Evolutionary conservation across 2,329 filamentous ascomycete species (phyloP).

Genomic region (Aspergillus phoenicis): DNA sequence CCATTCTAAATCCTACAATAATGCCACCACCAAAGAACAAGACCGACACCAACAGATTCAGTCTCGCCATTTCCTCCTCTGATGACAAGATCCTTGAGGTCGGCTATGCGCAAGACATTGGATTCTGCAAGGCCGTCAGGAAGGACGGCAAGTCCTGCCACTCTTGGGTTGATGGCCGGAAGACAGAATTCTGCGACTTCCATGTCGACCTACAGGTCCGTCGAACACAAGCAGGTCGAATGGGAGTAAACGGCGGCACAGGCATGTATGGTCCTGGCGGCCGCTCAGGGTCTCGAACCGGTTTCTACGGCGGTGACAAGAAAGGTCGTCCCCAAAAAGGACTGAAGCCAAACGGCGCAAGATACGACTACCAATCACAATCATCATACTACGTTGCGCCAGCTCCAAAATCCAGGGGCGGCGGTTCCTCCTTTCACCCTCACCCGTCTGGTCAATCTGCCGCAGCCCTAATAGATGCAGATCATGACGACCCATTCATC

Average conservation of each 20-base stretch:
- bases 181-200: conserved; percentile 89
- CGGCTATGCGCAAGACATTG: conserved; percentile 79
- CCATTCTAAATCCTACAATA: conserved; percentile 86
- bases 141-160: conserved; percentile 81
- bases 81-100: conserved; percentile 90
- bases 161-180: conserved; percentile 82
- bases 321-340: conserved; percentile 25
- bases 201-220: conserved; percentile 82
- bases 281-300: conserved; percentile 46
- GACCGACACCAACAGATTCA: conserved; percentile 80
- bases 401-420: conserved; percentile 26
- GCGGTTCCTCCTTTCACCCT: conserved; percentile 26
- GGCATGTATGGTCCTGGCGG: conserved; percentile 50
- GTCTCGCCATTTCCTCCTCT: conserved; percentile 79
- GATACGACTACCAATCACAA: conserved; percentile 45
- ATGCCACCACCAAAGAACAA: conserved; percentile 81
- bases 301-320: conserved; percentile 35
- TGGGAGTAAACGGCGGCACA: conserved; percentile 76
- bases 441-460: conserved; percentile 35
- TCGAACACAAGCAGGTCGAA: conserved; percentile 67
- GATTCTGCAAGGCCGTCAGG: conserved; percentile 81
- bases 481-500: conserved; percentile 47
- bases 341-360: conserved; percentile 39
- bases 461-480: conserved; percentile 45
- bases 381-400: conserved; percentile 51